Conservation (phyloP, 2,329 filamentous ascomycete genomes). For the Emmonsia crescens region DNA sequence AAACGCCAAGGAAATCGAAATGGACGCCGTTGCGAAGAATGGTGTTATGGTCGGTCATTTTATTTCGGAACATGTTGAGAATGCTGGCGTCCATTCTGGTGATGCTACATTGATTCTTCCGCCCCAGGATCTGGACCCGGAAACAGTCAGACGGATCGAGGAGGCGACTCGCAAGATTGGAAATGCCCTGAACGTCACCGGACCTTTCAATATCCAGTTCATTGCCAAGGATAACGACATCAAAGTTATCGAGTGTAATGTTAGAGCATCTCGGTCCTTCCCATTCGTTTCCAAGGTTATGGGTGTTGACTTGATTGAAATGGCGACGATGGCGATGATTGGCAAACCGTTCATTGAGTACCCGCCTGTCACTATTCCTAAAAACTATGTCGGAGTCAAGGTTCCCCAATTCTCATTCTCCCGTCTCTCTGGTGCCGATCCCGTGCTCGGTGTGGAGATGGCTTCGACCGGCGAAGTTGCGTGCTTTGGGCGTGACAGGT, state of each 20-base stretch:
- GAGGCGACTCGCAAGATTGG: conserved; percentile 94
- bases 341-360: conserved; percentile 72
- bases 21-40: conserved; percentile 91
- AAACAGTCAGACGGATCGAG: conserved; percentile 83
- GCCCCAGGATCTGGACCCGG: conserved; percentile 80
- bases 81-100: conserved; percentile 95
- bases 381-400: conserved; percentile 88
- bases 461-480: conserved; percentile 97
- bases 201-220: conserved; percentile 98
- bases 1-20: conserved; percentile 98
- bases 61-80: conserved; percentile 97
- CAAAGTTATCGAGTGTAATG: conserved; percentile 99
- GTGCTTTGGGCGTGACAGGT: conserved; percentile 90
- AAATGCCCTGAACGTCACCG: conserved; percentile 85
- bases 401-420: conserved; percentile 99
- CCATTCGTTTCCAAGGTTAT: conserved; percentile 98
- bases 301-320: conserved; percentile 93
- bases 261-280: conserved; percentile 89
- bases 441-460: conserved; percentile 97
- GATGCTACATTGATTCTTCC: conserved; percentile 92
- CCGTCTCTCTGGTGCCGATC: conserved; percentile 86
- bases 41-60: conserved; percentile 90
- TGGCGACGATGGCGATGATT: conserved; percentile 97
- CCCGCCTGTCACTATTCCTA: conserved; percentile 61
- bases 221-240: conserved; percentile 99